Percentiles rank a stretch among this genome's conserved stretches.
phyloP scores from a whole-genome alignment of 2,329 filamentous ascomycete genomes.

The Penicillium janthinellum region DNA sequence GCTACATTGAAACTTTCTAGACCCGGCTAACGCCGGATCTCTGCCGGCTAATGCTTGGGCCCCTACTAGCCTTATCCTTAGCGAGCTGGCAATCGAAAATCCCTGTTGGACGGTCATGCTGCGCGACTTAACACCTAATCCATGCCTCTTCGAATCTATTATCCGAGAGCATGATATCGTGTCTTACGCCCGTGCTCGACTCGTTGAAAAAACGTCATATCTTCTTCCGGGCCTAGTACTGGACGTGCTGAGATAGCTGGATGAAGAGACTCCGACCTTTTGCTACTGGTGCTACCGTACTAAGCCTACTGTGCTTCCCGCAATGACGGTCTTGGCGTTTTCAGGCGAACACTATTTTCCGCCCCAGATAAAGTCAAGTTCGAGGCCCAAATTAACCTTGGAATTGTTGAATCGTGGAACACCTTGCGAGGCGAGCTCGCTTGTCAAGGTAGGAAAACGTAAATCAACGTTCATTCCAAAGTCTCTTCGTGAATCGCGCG shows the following conservation, averaged over 20 bases:
- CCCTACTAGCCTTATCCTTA: slow-evolving; percentile 18
- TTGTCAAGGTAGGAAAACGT: slow-evolving; percentile 4
- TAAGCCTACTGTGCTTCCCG: background rate
- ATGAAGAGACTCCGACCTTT: background rate
- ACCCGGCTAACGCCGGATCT: slow-evolving; percentile 27
- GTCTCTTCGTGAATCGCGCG: slow-evolving; percentile 12
- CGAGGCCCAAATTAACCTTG: background rate
- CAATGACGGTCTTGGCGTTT: background rate
- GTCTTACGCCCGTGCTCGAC: background rate
- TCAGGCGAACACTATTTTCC: background rate
- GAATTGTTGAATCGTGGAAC: background rate
- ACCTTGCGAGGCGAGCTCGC: background rate
- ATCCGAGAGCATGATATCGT: slow-evolving; percentile 3
- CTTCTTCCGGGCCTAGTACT: background rate
- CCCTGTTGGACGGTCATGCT: background rate
- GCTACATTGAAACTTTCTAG: slow-evolving; percentile 30
- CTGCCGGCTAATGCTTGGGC: slow-evolving; percentile 19
- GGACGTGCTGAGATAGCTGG: background rate
- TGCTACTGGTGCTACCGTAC: too few relatives aligned
- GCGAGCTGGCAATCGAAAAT: slow-evolving; percentile 6
- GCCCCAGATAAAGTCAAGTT: background rate
- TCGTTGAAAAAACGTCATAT: background rate
- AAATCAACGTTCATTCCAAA: slow-evolving; percentile 2
- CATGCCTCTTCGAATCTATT: background rate
- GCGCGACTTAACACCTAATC: background rate